Evolutionary conservation across 2,329 filamentous ascomycete species (phyloP).

Genomic region (Cladophialophora immunda): DNA sequence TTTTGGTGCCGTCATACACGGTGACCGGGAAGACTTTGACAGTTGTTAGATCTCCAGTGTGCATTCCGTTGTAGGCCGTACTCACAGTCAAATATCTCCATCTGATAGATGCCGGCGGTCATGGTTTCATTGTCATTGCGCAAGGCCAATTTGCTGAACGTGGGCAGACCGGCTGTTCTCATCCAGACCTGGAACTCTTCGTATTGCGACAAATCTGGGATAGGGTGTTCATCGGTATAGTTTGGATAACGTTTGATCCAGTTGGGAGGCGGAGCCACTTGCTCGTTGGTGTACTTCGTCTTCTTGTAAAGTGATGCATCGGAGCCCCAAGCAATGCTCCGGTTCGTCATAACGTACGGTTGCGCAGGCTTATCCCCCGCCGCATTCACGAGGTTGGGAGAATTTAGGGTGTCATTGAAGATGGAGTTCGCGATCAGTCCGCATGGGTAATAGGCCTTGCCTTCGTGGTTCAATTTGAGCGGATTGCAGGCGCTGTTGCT

Average conservation of each 20-base stretch:
- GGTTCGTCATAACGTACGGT: slow-evolving; percentile 78
- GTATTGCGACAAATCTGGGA: slow-evolving; percentile 76
- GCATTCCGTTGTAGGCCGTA: slow-evolving; percentile 17
- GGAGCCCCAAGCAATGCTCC: slow-evolving; percentile 84
- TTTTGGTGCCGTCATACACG: slow-evolving; percentile 58
- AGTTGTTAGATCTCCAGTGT: slow-evolving; percentile 21
- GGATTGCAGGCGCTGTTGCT: slow-evolving; percentile 77
- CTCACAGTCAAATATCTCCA: slow-evolving; percentile 82
- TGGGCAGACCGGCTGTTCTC: slow-evolving; percentile 91
- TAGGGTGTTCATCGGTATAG: slow-evolving; percentile 71
- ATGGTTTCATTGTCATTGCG: slow-evolving; percentile 78
- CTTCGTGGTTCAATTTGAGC: slow-evolving; percentile 62
- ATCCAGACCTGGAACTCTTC: slow-evolving; percentile 98
- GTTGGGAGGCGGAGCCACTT: slow-evolving; percentile 85
- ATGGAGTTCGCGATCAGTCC: slow-evolving; percentile 95
- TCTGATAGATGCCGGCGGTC: slow-evolving; percentile 74
- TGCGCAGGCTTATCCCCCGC: slow-evolving; percentile 46
- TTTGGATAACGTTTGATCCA: slow-evolving; percentile 77
- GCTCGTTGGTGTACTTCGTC: slow-evolving; percentile 69
- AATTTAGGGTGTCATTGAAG: slow-evolving; percentile 90
- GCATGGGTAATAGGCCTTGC: slow-evolving; percentile 87
- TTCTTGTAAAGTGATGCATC: slow-evolving; percentile 81
- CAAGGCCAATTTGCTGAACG: slow-evolving; percentile 91
- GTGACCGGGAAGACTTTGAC: slow-evolving; percentile 78
- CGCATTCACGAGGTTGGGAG: slow-evolving; percentile 68